A percentile compares a stretch with the other conserved stretches of the same genome.
These are phyloP conservation scores for Cladosporium sp. DNA, from an alignment of 2,329 filamentous ascomycete species.

Conservation along the genomic window DNA sequence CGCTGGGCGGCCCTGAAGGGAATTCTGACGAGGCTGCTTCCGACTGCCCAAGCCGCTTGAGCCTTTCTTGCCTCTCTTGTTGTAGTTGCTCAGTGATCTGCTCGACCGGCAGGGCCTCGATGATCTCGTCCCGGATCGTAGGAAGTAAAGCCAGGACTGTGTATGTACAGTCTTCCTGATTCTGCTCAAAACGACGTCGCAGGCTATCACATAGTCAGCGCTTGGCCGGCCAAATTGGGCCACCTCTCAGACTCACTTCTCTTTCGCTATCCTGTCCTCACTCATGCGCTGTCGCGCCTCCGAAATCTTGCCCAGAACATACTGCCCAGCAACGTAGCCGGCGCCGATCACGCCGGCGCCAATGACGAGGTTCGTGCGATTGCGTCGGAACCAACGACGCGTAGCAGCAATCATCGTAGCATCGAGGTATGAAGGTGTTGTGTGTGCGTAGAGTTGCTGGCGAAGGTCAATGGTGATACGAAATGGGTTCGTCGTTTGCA, in stretches of 20 bases:
- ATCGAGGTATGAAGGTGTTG: slow-evolving; percentile 10
- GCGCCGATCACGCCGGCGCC: slow-evolving; percentile 82
- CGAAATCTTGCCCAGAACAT: slow-evolving; percentile 84
- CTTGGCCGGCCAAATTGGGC: background rate
- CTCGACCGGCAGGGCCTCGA: slow-evolving; percentile 85
- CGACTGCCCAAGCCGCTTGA: slow-evolving; percentile 39
- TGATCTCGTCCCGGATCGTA: slow-evolving; percentile 82
- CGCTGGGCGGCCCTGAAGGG: slow-evolving; percentile 58
- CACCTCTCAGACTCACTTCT: slow-evolving; percentile 64
- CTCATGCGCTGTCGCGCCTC: slow-evolving; percentile 95
- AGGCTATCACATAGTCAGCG: slow-evolving; percentile 54
- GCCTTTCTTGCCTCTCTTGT: slow-evolving; percentile 76
- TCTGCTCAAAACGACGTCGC: slow-evolving; percentile 93
- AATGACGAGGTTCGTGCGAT: slow-evolving; percentile 83
- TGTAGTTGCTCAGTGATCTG: slow-evolving; percentile 90
- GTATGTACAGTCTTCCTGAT: slow-evolving; percentile 97
- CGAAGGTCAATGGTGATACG: background rate
- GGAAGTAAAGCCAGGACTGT: slow-evolving; percentile 94
- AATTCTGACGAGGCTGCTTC: slow-evolving; percentile 56
- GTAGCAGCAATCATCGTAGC: slow-evolving; percentile 63
- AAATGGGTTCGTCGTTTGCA: background rate
- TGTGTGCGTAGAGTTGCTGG: background rate
- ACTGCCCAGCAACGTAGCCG: slow-evolving; percentile 88
- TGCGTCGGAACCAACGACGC: slow-evolving; percentile 86
- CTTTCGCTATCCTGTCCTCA: slow-evolving; percentile 89